Evolutionary conservation across 169 alveolate species (phyloP).

Genomic region (Eimeria sp.): DNA sequence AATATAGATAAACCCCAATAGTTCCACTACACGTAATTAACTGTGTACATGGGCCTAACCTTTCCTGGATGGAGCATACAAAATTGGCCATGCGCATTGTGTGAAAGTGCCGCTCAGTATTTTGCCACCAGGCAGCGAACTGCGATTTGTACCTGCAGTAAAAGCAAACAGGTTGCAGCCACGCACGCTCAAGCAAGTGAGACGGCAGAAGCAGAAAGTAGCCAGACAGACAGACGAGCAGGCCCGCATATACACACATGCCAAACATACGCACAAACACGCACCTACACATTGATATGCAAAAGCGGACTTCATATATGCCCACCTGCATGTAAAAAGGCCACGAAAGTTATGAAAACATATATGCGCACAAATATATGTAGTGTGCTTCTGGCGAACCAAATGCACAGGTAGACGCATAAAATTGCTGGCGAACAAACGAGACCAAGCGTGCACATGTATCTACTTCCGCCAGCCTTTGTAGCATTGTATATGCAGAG

Average conservation of each 20-base stretch:
- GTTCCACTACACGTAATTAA: not conserved
- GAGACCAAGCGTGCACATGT: not conserved
- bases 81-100: slow-evolving; percentile 81
- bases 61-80: slow-evolving; percentile 65
- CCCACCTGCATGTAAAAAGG: not conserved
- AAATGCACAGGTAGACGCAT: not conserved
- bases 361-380: not conserved
- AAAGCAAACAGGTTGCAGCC: not conserved
- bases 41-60: slow-evolving; percentile 7
- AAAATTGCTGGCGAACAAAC: not conserved
- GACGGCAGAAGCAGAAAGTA: not conserved
- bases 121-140: slow-evolving; percentile 83
- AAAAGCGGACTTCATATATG: not conserved
- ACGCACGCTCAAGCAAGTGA: not conserved
- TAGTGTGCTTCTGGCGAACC: not conserved
- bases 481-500: not conserved
- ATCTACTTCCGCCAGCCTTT: not conserved
- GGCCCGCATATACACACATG: not conserved
- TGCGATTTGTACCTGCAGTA: slow-evolving; percentile 75
- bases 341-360: not conserved
- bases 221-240: not conserved
- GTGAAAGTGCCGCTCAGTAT: slow-evolving; percentile 82
- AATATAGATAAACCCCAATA: not conserved
- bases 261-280: not conserved
- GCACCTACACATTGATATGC: not conserved